Percentiles rank a stretch among this genome's conserved stretches.
Evolutionary conservation across 371 early-diverging fungal genomes (phyloP).

Genomic region (Chytridiales sp.): DNA sequence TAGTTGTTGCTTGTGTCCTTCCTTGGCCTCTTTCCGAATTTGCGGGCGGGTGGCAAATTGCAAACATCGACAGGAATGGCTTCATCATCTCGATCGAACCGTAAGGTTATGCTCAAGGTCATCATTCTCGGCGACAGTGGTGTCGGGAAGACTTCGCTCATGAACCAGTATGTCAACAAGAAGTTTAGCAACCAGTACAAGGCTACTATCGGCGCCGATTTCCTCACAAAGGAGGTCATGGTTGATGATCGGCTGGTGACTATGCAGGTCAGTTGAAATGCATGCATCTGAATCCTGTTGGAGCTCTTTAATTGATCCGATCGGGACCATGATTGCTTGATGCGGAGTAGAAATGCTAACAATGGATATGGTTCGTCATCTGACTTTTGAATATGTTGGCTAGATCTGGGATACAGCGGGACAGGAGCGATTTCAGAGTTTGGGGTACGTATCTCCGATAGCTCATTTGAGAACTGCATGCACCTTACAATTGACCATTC

Average conservation of each 20-base stretch:
- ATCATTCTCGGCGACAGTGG: conserved; percentile 66
- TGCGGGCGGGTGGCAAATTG: not conserved
- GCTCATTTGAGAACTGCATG: not conserved
- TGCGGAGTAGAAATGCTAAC: too few relatives aligned
- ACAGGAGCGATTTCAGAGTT: conserved; percentile 87
- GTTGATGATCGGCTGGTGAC: conserved; percentile 86
- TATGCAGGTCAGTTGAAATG: too few relatives aligned
- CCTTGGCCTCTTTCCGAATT: too few relatives aligned
- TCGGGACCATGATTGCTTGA: too few relatives aligned
- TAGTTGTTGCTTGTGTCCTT: too few relatives aligned
- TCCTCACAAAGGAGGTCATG: conserved; percentile 96
- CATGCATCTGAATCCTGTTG: too few relatives aligned
- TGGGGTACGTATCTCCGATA: not conserved
- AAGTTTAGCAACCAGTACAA: conserved; percentile 98
- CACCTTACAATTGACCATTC: not conserved
- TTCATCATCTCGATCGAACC: not conserved
- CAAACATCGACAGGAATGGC: not conserved
- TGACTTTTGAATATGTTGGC: not conserved
- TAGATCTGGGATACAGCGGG: conserved; percentile 58
- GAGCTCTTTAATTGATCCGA: too few relatives aligned
- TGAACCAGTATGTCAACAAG: conserved; percentile 98
- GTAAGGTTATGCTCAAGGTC: conserved; percentile 17
- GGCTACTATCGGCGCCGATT: conserved; percentile 99
- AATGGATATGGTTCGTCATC: too few relatives aligned
- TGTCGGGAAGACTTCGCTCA: conserved; percentile 96